A percentile compares a stretch with the other conserved stretches of the same genome.
Evolutionary conservation across 2,329 filamentous ascomycete genomes (phyloP).

Genomic region (Diaporthe citrichinensis): DNA sequence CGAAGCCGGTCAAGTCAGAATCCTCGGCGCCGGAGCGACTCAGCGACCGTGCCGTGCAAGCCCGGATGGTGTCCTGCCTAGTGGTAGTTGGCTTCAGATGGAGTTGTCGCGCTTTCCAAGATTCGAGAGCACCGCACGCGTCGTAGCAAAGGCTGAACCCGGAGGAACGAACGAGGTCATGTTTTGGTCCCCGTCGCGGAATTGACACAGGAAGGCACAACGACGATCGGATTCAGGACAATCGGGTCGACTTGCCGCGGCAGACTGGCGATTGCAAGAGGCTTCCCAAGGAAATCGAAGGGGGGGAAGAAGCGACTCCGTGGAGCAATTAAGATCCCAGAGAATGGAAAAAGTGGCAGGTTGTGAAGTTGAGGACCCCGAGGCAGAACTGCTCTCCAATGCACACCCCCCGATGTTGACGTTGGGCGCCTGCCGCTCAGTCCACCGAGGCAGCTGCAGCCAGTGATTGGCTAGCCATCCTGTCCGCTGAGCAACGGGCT

Average conservation of each 20-base stretch:
- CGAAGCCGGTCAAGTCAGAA: neutral
- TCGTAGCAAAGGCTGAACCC: slow-evolving; percentile 9
- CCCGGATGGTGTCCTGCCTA: neutral
- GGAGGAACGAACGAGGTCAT: slow-evolving; percentile 28
- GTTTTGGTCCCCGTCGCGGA: slow-evolving; percentile 22
- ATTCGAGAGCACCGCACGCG: slow-evolving; percentile 1
- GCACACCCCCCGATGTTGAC: slow-evolving; percentile 26
- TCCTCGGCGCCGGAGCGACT: neutral
- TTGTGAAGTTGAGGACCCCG: slow-evolving; percentile 4
- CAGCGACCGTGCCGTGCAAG: neutral
- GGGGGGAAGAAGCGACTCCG: slow-evolving; percentile 12
- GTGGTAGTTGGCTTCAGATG: neutral
- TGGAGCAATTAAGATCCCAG: slow-evolving; percentile 25
- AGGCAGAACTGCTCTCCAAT: slow-evolving; percentile 7
- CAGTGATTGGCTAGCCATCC: slow-evolving; percentile 16
- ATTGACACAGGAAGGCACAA: neutral
- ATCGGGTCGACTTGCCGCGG: neutral
- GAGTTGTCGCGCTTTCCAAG: neutral
- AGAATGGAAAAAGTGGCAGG: slow-evolving; percentile 8
- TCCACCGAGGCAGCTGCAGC: neutral
- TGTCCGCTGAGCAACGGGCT: slow-evolving; percentile 22
- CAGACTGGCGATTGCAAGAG: neutral
- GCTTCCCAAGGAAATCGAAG: neutral
- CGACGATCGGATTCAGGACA: neutral
- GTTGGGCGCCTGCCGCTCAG: slow-evolving; percentile 28